Evolutionary conservation across 2,329 filamentous ascomycete genomes (phyloP), one percentile per base, ranked within the genome.

Genomic region (Hymenoscyphus scutula): DNA sequence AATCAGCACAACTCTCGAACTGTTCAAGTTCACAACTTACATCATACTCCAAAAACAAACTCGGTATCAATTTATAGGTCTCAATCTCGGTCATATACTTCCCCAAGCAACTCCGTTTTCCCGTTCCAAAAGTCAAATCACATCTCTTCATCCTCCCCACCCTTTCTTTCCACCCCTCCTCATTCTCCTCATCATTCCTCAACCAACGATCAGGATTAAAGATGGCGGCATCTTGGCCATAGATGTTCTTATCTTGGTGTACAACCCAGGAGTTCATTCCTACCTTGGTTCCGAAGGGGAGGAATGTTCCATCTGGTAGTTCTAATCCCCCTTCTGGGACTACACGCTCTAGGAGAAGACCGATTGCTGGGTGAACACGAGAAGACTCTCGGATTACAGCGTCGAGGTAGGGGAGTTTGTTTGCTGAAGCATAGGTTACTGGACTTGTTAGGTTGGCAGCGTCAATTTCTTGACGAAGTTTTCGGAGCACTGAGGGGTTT

Each of bases 151-250:
- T 80, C 6, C 65, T 64, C 5, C 68, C 65, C 37, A 76, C 69
- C 1, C 79, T 73, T 27, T 67, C 62, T 38, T 74, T 62, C 51
- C 75, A 79, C 11, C 65, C 68, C 5, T 72, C 73, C 0, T 73
- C 69, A 5, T 63, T 73, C 65, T 60, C 65, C 19, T 19, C 7
- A 3, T 72, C 68, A 4, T 68, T 67, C 25, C 70, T 67, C 41
- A 76, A 72, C 82, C 81, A 85, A 2, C 82, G 77, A 51, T 84
- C 84, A 0, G 86, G 86, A 29, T 84, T 81, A 77, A 89, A 89
- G 17, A 81, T 76, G 15, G 77, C 75, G 0, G 85, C 84, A 65
- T 88, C 84, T 0, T 77, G 70, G 1, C 86, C 86, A 85, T 85
- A 89, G 4, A 85, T 74, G 2, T 79, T 75, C 30, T 76, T 77